Evolutionary conservation across 139 green algal species (phyloP).

Genomic region (Edaphochlamys debaryana): DNA sequence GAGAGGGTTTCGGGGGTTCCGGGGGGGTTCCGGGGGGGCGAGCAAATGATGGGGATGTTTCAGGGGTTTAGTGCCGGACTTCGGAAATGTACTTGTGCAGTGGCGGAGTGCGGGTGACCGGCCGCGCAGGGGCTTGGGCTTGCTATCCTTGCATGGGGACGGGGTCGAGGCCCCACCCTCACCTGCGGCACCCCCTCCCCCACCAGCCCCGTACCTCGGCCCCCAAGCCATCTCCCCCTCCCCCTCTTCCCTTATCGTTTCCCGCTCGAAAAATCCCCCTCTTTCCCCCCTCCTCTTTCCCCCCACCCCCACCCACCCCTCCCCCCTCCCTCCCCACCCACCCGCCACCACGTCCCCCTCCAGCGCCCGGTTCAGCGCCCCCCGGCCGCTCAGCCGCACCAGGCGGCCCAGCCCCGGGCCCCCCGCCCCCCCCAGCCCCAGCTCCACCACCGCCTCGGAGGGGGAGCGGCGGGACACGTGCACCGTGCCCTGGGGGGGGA

Average conservation of each 20-base stretch:
- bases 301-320: background rate
- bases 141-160: no score
- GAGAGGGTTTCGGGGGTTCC: no score
- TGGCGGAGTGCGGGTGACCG: no score
- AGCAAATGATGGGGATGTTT: no score
- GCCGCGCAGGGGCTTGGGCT: no score
- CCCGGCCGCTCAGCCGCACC: slow-evolving; percentile 53
- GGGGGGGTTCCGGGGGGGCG: no score
- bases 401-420: slow-evolving; percentile 34
- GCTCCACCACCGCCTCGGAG: slow-evolving; percentile 47
- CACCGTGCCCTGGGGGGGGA: slow-evolving; percentile 45
- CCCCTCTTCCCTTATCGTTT: background rate
- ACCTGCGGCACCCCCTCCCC: no score
- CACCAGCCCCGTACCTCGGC: no score
- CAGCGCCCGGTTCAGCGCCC: slow-evolving; percentile 57
- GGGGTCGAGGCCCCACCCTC: no score
- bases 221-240: background rate
- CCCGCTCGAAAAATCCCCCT: background rate
- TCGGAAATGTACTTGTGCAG: no score
- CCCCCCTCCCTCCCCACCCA: background rate
- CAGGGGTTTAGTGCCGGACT: no score
- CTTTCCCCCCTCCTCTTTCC: background rate
- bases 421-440: slow-evolving; percentile 25
- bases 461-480: slow-evolving; percentile 43
- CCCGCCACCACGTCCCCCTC: slow-evolving; percentile 63